Percentiles rank a stretch among this genome's conserved stretches.
These are phyloP conservation scores for Amanita exitialis DNA, from an alignment of 768 basidiomycete species.

Conservation along the genomic window DNA sequence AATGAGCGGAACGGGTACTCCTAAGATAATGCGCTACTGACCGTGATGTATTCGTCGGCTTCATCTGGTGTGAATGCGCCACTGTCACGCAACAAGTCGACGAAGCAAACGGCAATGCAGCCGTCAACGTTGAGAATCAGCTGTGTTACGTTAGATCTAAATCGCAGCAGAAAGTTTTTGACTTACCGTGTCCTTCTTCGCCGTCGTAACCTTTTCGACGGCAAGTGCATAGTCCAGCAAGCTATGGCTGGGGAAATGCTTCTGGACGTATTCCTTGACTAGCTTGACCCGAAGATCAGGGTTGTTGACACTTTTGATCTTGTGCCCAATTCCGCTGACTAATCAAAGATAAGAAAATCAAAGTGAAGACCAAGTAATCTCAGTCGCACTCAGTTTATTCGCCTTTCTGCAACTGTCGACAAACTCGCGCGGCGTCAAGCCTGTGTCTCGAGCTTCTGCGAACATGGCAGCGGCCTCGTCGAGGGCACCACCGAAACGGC, in stretches of 20 bases:
- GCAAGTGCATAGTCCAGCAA: conserved; percentile 92
- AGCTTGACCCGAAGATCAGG: conserved; percentile 89
- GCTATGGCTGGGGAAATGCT: conserved; percentile 93
- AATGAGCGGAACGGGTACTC: not conserved
- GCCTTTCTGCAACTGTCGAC: conserved; percentile 89
- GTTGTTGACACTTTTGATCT: conserved; percentile 99
- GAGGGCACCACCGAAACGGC: conserved; percentile 96
- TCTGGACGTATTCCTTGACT: conserved; percentile 90
- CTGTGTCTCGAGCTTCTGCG: conserved; percentile 82
- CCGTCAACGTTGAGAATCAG: conserved; percentile 96
- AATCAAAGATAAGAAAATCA: conserved; percentile 6
- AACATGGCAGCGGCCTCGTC: conserved; percentile 98
- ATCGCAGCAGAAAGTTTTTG: not conserved
- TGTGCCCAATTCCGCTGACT: conserved; percentile 99
- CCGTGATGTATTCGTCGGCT: conserved; percentile 94
- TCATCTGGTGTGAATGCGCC: conserved; percentile 95
- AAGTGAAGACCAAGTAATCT: not conserved
- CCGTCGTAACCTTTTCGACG: conserved; percentile 94
- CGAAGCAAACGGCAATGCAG: conserved; percentile 93
- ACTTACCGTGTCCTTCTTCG: conserved; percentile 91
- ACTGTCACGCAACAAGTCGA: conserved; percentile 83
- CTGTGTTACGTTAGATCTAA: conserved; percentile 18
- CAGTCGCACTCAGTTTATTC: conserved; percentile 76
- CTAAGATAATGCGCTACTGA: conserved; percentile 11
- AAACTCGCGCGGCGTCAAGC: conserved; percentile 95